Base-by-base conservation (phyloP, 192 early-diverging fungal species). In the Coemansia sp. region DNA sequence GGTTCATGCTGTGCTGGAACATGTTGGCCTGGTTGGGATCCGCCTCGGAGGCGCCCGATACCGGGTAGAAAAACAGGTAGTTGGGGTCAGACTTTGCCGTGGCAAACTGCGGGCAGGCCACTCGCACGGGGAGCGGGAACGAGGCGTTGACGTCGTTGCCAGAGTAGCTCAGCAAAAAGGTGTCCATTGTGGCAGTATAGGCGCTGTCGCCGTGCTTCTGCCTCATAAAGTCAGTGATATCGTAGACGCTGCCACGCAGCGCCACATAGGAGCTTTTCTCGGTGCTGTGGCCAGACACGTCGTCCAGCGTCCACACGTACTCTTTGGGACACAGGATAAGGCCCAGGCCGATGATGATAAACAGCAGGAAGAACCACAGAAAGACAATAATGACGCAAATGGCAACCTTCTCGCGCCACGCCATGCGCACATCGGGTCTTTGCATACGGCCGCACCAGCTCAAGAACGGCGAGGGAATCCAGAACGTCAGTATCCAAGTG, bases 381-480 rank as follows among this genome's bases (percentile, higher is more conserved):
- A 95, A 81, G 61, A 93, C 89, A 62, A 98, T 96, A 72, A 97
- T 77, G 29, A 92, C 80, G 82, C 93, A 95, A 33, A 98, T 86
- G 5, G 90, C 88, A 2, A 93, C 83, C 79, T 98, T 98, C 81
- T 98, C 97, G 44, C 96, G 85, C 95, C 94, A 98, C 18, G 96
- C 96, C 95, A 96, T 95, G 38, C 89, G 93, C 50, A 98, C 89
- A 73, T 98, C 95, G 34, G 92, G 88, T 27, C 95, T 89, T 74
- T 91, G 93, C 94, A 98, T 95, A 39, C 90, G 84, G 6, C 80
- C 80, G 41, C 63, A 29, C 47, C 36, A 16, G 43, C 36, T 24
- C 49, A 82, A 64, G 41, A 82, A 29, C 62, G 74, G 71, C 44
- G 74, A 62, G 15, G 80, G 80, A 46, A 82, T 58, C 77, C 77